Percentiles rank a stretch among this genome's conserved stretches.
phyloP scores from a whole-genome alignment of 2,329 filamentous ascomycete species.

The Botrytis medusae region DNA sequence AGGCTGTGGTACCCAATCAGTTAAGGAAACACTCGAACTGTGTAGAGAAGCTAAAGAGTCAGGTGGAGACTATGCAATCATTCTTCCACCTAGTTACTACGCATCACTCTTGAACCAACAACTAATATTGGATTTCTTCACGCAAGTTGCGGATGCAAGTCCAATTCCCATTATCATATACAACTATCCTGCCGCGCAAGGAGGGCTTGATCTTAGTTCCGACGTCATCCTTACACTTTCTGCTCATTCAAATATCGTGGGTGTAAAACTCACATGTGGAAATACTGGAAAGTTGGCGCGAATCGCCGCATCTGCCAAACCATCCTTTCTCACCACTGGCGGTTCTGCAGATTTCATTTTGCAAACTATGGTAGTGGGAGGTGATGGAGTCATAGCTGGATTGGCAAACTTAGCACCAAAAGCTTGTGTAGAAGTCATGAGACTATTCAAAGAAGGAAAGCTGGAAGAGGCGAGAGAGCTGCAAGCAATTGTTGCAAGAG shows the following conservation, averaged over 20 bases:
- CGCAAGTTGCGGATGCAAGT: conserved; percentile 42
- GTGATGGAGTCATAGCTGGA: conserved; percentile 16
- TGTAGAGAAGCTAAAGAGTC: conserved; percentile 42
- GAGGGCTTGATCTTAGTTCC: conserved; percentile 47
- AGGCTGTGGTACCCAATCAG: conserved; percentile 44
- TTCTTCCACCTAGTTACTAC: conserved; percentile 44
- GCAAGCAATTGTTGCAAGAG: conserved; percentile 60
- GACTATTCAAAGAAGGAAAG: conserved; percentile 57
- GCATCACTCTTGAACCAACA: conserved; percentile 46
- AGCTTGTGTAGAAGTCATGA: conserved; percentile 57
- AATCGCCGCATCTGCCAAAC: conserved; percentile 36
- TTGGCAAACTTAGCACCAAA: conserved; percentile 21
- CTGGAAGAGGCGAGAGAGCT: conserved; percentile 57
- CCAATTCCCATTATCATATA: conserved; percentile 48
- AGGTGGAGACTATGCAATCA: conserved; percentile 43
- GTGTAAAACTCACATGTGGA: conserved; percentile 43
- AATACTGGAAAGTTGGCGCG: conserved; percentile 47
- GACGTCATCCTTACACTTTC: conserved; percentile 40
- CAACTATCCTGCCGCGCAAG: conserved; percentile 48
- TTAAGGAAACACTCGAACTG: conserved; percentile 44
- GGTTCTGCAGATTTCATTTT: conserved; percentile 19
- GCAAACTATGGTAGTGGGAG: conserved; percentile 17
- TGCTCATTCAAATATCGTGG: conserved; percentile 41
- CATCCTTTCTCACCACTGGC: neutral
- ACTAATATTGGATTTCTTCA: conserved; percentile 56